Evolutionary conservation across 208 protist genomes (phyloP), one percentile per base, ranked within the genome.

Genomic region (Leishmania tropica): DNA sequence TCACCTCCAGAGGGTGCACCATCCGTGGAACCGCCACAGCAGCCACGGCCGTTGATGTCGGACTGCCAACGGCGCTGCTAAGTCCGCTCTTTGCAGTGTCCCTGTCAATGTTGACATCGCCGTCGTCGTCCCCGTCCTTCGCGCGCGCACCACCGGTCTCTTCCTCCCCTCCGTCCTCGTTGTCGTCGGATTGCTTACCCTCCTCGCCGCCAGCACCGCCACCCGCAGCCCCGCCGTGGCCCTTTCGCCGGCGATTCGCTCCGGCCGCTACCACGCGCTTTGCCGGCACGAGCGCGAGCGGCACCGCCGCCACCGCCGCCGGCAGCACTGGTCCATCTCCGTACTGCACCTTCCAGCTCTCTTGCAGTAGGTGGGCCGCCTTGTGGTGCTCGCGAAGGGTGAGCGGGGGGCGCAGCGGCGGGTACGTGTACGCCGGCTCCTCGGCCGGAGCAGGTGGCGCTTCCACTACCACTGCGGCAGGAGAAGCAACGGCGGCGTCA

Each of bases 1-100:
- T 84, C 51, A 97, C 88, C 48, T 94, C 88, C 17, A 97, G 87
- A 24, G 92, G 91, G 81, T 95, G 89, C 37, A 82, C 77, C 80
- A 90, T 76, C 17, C 84, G 80, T 19, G 76, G 37, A 51, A 60
- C 37, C 8, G 78, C 53, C 37, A 67, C 15, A 15, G 31, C 72
- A 31, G 42, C 64, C 13, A 76, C 72, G 24, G 60, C n/a, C 2
- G 72, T 45, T 21, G 70, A 42, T 0, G 67, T 45, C 10, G 88
- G 83, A 10, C 80, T 83, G 7, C 80, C 80, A 21, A 76, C 79
- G 15, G 58, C 58, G 40, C 48, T 82, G 65, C 75, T 84, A 19
- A 45, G 47, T 3, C 19, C 79, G n/a, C 71, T 80, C n/a, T 35
- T 45, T 21, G 35, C 1, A 31, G 11, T 78, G 8, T 60, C 47